A percentile compares a stretch with the other conserved stretches of the same genome.
Conservation (phyloP, 331 rosid genomes). For the Quercus lobata region DNA sequence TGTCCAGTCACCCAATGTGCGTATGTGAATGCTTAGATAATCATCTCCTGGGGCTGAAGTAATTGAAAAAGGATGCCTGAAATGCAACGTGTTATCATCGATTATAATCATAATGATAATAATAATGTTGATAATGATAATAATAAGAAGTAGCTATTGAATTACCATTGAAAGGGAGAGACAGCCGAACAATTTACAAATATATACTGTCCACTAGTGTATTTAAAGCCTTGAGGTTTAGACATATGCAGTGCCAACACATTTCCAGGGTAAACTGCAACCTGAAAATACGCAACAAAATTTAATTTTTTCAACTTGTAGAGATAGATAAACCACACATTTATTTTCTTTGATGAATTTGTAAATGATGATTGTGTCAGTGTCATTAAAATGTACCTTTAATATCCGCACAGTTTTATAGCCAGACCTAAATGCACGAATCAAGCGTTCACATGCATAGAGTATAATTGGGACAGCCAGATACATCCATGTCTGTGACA, state of each 20-base stretch:
- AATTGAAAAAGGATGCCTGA: constrained; percentile 91
- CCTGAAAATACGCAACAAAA: constrained; percentile 33
- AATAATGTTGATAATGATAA: neutral
- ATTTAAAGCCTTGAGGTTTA: constrained; percentile 84
- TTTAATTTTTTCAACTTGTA: too few relatives aligned
- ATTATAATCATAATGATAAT: neutral
- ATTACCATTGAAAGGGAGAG: constrained; percentile 85
- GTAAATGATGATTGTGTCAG: neutral
- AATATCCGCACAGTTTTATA: constrained; percentile 57
- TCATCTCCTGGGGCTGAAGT: constrained; percentile 95
- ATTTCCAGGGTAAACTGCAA: constrained; percentile 93
- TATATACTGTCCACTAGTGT: constrained; percentile 86
- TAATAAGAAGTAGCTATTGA: neutral
- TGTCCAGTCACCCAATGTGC: constrained; percentile 86
- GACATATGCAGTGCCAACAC: constrained; percentile 82
- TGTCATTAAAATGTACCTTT: constrained; percentile 39
- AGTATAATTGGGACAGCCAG: constrained; percentile 66
- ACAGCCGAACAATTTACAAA: constrained; percentile 70
- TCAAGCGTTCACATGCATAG: constrained; percentile 69
- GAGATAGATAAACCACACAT: neutral
- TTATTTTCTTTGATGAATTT: neutral
- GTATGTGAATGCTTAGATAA: constrained; percentile 71
- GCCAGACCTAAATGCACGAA: constrained; percentile 83
- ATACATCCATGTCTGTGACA: constrained; percentile 90
- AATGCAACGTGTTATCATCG: neutral